A percentile compares a stretch with the other conserved stretches of the same genome.
These are phyloP conservation scores for Podospora sp. DNA, from an alignment of 495 filamentous ascomycete species.

Conservation along the genomic window DNA sequence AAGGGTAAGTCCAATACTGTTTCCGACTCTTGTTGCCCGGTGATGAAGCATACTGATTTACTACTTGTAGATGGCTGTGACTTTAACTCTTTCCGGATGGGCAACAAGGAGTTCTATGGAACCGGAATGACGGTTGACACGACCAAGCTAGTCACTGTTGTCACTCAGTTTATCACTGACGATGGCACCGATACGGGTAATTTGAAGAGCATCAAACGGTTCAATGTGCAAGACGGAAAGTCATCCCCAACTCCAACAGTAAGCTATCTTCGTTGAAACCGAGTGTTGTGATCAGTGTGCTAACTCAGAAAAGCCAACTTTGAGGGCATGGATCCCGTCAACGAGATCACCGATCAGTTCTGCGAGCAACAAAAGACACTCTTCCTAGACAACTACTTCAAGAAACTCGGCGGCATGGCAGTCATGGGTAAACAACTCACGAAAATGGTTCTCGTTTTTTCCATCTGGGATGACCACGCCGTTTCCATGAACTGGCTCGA, in stretches of 20 bases:
- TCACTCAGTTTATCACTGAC: conserved; percentile 69
- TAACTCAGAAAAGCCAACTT: conserved; percentile 44
- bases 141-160: conserved; percentile 63
- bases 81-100: conserved; percentile 69
- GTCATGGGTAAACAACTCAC: conserved; percentile 58
- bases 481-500: conserved; percentile 76
- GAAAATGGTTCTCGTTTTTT: conserved; percentile 70
- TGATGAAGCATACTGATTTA: conserved; percentile 8
- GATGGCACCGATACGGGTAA: conserved; percentile 58
- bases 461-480: conserved; percentile 69
- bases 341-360: conserved; percentile 61
- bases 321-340: conserved; percentile 51
- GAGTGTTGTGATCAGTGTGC: conserved; percentile 22
- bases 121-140: conserved; percentile 59
- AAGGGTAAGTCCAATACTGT: conserved; percentile 27
- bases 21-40: background rate
- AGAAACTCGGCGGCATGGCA: conserved; percentile 57
- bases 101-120: conserved; percentile 62
- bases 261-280: background rate
- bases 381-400: conserved; percentile 63
- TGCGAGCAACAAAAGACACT: conserved; percentile 61
- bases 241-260: conserved; percentile 51
- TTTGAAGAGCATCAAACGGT: conserved; percentile 61
- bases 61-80: conserved; percentile 61
- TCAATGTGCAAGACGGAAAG: conserved; percentile 67